Evolutionary conservation across 768 basidiomycete species (phyloP).

Genomic region (Boletus vinaceobasis): DNA sequence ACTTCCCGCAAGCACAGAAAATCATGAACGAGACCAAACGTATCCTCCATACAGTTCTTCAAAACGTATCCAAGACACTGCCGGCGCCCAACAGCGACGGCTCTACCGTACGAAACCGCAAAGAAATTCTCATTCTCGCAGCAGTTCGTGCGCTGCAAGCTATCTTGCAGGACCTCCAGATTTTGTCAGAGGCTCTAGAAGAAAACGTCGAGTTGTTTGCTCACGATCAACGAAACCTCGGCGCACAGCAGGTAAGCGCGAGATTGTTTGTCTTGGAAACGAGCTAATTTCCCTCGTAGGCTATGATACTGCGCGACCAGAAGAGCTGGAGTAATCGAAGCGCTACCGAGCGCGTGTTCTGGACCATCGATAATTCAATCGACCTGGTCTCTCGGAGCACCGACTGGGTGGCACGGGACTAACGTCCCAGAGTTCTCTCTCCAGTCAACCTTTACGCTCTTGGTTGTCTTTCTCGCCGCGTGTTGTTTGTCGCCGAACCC

Average conservation of each 20-base stretch:
- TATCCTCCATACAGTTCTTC: slow-evolving; percentile 87
- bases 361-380: slow-evolving; percentile 87
- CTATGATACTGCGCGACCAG: slow-evolving; percentile 94
- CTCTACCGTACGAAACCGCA: slow-evolving; percentile 61
- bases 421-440: slow-evolving; percentile 4
- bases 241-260: slow-evolving; percentile 84
- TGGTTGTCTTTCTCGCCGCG: slow-evolving; percentile 7
- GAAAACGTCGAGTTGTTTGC: slow-evolving; percentile 92
- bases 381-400: slow-evolving; percentile 82
- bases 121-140: slow-evolving; percentile 68
- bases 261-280: neutral
- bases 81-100: slow-evolving; percentile 51
- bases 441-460: neutral
- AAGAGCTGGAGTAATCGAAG: slow-evolving; percentile 93
- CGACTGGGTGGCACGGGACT: slow-evolving; percentile 83
- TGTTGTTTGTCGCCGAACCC: slow-evolving; percentile 4
- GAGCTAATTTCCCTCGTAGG: slow-evolving; percentile 42
- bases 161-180: slow-evolving; percentile 83
- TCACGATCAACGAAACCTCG: slow-evolving; percentile 91
- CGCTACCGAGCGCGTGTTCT: slow-evolving; percentile 88
- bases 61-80: slow-evolving; percentile 74
- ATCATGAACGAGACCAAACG: slow-evolving; percentile 89
- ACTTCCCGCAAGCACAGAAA: slow-evolving; percentile 86
- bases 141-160: slow-evolving; percentile 81
- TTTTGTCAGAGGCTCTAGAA: slow-evolving; percentile 81